A percentile compares a stretch with the other conserved stretches of the same genome.
phyloP scores from a whole-genome alignment of 2,329 filamentous ascomycete species.

The Aschersonia sp. region DNA sequence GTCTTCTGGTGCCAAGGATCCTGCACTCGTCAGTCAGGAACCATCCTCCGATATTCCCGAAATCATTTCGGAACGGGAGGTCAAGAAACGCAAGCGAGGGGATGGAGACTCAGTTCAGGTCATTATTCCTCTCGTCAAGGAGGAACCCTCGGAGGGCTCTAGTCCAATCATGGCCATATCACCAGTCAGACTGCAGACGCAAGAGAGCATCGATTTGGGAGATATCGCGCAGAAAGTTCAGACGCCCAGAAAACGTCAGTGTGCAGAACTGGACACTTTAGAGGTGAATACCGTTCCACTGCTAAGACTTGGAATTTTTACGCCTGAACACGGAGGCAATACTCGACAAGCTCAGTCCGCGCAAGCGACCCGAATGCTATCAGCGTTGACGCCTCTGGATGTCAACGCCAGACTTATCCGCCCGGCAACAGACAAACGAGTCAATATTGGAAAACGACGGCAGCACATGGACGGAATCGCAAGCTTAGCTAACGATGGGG shows the following conservation, averaged over 20 bases:
- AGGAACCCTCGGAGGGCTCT: slow-evolving; percentile 17
- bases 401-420: slow-evolving; percentile 15
- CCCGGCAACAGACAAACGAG: slow-evolving; percentile 9
- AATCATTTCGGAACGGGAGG: slow-evolving; percentile 32
- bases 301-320: not conserved
- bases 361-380: slow-evolving; percentile 7
- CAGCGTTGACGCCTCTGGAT: slow-evolving; percentile 22
- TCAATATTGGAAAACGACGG: not conserved
- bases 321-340: not conserved
- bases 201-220: slow-evolving; percentile 46
- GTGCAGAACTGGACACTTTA: slow-evolving; percentile 8
- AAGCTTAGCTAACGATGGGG: slow-evolving; percentile 33
- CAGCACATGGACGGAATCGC: not conserved
- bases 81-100: slow-evolving; percentile 31
- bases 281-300: slow-evolving; percentile 1
- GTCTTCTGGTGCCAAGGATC: slow-evolving; percentile 1
- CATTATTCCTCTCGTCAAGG: slow-evolving; percentile 24
- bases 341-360: slow-evolving; percentile 1
- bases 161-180: slow-evolving; percentile 13
- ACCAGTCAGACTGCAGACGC: slow-evolving; percentile 16
- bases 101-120: slow-evolving; percentile 10
- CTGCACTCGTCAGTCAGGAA: slow-evolving; percentile 29
- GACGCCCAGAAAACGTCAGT: slow-evolving; percentile 21
- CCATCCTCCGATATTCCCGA: slow-evolving; percentile 38
- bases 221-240: slow-evolving; percentile 16